These are phyloP conservation scores for Coemansia sp. DNA, from an alignment of 192 early-diverging fungal species.

Conservation along the genomic window DNA sequence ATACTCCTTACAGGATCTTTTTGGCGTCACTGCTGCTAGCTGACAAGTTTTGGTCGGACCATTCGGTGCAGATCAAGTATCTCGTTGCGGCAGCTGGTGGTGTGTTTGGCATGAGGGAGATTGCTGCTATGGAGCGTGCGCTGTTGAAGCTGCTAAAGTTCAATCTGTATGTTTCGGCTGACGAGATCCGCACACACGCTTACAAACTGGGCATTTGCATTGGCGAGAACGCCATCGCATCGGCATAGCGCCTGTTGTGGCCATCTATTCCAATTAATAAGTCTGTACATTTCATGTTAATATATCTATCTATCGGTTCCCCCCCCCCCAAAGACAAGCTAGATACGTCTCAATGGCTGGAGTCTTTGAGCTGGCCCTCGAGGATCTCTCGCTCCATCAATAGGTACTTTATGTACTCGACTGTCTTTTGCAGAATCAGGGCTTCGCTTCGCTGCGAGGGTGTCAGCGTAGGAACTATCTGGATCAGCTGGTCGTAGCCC, in stretches of 20 bases:
- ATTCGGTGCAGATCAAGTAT: slow-evolving; percentile 36
- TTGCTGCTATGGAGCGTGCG: slow-evolving; percentile 47
- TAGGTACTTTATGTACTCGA: slow-evolving; percentile 73
- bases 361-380: slow-evolving; percentile 45
- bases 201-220: slow-evolving; percentile 32
- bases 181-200: slow-evolving; percentile 36
- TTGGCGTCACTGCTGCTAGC: slow-evolving; percentile 67
- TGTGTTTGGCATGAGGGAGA: slow-evolving; percentile 35
- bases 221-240: not conserved
- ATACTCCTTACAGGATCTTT: slow-evolving; percentile 73
- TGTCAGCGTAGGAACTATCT: slow-evolving; percentile 80
- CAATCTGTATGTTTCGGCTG: slow-evolving; percentile 44
- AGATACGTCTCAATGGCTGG: not conserved
- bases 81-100: slow-evolving; percentile 39
- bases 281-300: not conserved
- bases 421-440: slow-evolving; percentile 80
- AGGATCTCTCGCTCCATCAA: slow-evolving; percentile 56
- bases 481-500: slow-evolving; percentile 87
- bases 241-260: not conserved
- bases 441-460: slow-evolving; percentile 82
- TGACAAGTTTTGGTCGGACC: slow-evolving; percentile 64
- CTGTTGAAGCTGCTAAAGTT: slow-evolving; percentile 45
- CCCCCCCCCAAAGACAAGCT: too few species aligned
- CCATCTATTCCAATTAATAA: not conserved
- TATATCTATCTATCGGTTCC: not conserved